Evolutionary conservation across 2,329 filamentous ascomycete species (phyloP).

Genomic region (Neophaeococcomyces mojaviensis): DNA sequence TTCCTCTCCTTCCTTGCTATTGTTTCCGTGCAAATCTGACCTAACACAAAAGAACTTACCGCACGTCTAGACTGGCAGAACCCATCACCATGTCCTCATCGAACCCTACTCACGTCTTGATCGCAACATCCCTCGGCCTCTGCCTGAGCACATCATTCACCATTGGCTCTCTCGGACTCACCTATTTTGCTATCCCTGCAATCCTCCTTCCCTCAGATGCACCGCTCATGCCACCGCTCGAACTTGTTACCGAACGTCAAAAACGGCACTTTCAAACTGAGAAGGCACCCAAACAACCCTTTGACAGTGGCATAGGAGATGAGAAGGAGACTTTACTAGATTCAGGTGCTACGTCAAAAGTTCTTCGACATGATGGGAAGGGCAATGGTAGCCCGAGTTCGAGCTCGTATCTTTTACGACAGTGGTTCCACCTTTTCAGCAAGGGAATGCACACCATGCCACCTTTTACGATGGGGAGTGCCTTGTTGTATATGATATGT

Average conservation of each 20-base stretch:
- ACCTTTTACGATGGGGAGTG: background rate
- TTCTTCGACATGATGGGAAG: background rate
- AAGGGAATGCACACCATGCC: slow-evolving; percentile 10
- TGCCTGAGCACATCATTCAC: slow-evolving; percentile 8
- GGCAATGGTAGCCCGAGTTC: background rate
- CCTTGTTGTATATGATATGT: slow-evolving; percentile 2
- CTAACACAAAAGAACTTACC: too few species aligned
- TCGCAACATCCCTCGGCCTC: slow-evolving; percentile 4
- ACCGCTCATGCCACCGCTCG: slow-evolving; percentile 7
- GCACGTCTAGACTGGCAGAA: too few species aligned
- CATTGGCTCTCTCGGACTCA: slow-evolving; percentile 3
- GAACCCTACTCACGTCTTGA: background rate
- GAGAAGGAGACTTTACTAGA: slow-evolving; percentile 5
- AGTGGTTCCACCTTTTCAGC: slow-evolving; percentile 10
- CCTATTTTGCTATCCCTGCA: slow-evolving; percentile 8
- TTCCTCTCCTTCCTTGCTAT: too few species aligned
- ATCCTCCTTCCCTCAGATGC: slow-evolving; percentile 7
- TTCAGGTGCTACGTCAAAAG: background rate
- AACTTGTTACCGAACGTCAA: slow-evolving; percentile 1
- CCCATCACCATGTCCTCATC: slow-evolving; percentile 1
- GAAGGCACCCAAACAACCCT: slow-evolving; percentile 6
- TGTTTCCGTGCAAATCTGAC: too few species aligned
- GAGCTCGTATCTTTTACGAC: slow-evolving; percentile 4
- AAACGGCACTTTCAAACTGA: background rate
- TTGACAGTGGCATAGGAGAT: slow-evolving; percentile 5